phyloP scores from a whole-genome alignment of 768 basidiomycete species.

The Lepiota venenata region DNA sequence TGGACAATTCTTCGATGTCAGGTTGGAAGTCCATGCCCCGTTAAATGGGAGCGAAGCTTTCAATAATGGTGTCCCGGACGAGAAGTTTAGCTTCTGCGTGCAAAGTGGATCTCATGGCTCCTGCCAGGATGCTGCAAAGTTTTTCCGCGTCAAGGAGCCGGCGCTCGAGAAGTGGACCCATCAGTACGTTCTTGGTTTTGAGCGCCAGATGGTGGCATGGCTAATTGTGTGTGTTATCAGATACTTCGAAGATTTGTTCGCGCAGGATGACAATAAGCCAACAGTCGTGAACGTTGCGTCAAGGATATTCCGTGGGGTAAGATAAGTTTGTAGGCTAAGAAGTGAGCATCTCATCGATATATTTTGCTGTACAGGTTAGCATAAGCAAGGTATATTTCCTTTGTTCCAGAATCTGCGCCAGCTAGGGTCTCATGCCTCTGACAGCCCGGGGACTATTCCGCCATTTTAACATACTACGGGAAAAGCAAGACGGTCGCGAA shows the following conservation, averaged over 20 bases:
- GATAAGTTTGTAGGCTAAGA: slow-evolving; percentile 12
- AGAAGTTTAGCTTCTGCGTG: slow-evolving; percentile 37
- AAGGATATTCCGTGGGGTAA: slow-evolving; percentile 38
- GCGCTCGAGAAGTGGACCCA: slow-evolving; percentile 38
- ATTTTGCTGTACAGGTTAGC: background rate
- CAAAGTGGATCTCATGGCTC: slow-evolving; percentile 24
- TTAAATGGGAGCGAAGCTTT: slow-evolving; percentile 34
- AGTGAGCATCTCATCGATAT: background rate
- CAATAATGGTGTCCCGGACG: slow-evolving; percentile 31
- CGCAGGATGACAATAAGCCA: slow-evolving; percentile 29
- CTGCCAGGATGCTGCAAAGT: slow-evolving; percentile 31
- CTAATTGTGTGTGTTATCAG: slow-evolving; percentile 16
- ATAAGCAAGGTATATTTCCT: background rate
- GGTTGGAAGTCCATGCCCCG: slow-evolving; percentile 41
- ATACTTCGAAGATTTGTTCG: slow-evolving; percentile 42
- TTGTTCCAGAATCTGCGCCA: too few relatives aligned
- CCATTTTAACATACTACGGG: slow-evolving; percentile 33
- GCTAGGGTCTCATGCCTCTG: background rate
- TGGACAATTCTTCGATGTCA: slow-evolving; percentile 40
- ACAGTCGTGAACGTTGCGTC: slow-evolving; percentile 38
- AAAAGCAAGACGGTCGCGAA: slow-evolving; percentile 32
- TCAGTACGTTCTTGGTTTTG: slow-evolving; percentile 24
- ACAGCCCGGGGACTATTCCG: slow-evolving; percentile 38
- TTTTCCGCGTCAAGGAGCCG: slow-evolving; percentile 30
- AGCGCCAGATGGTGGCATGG: background rate